Percentiles rank a stretch among this genome's conserved stretches.
phyloP scores from a whole-genome alignment of 169 alveolate genomes.

The Eimeria praecox region DNA sequence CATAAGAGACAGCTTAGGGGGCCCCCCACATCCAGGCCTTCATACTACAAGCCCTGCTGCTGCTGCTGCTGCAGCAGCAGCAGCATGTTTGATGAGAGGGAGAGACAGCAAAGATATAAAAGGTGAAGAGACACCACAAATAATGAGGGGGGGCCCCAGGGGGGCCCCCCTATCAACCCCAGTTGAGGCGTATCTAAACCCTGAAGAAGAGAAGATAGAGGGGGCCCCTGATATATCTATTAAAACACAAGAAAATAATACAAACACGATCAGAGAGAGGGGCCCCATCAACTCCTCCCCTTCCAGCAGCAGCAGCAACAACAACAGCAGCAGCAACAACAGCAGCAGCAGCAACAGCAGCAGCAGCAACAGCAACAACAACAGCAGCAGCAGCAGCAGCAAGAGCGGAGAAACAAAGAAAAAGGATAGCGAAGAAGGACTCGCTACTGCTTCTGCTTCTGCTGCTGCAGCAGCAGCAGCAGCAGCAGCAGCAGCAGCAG shows the following conservation, averaged over 20 bases:
- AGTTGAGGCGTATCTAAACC: background rate
- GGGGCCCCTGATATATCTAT: too few relatives aligned
- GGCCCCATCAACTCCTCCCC: background rate
- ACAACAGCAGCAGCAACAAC: slow-evolving; percentile 40
- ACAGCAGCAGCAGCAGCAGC: slow-evolving; percentile 41
- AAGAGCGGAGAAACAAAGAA: background rate
- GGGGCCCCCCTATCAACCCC: background rate
- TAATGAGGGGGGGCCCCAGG: background rate
- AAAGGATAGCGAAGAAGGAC: background rate
- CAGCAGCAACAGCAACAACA: slow-evolving; percentile 45
- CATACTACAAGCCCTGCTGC: slow-evolving; percentile 16
- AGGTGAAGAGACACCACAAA: background rate
- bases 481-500: background rate
- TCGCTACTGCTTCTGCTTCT: background rate
- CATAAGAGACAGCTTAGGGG: slow-evolving; percentile 17
- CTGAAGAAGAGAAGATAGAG: too few relatives aligned
- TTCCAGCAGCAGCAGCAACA: slow-evolving; percentile 29
- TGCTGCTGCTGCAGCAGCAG: background rate
- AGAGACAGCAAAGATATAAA: too few relatives aligned
- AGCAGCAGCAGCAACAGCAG: slow-evolving; percentile 29
- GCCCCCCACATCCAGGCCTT: slow-evolving; percentile 15
- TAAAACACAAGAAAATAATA: too few relatives aligned
- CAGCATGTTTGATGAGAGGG: too few relatives aligned
- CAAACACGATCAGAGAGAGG: too few relatives aligned
- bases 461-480: slow-evolving; percentile 21